Conservation (phyloP, 495 filamentous ascomycete genomes). For the Aspergillus sparsus region DNA sequence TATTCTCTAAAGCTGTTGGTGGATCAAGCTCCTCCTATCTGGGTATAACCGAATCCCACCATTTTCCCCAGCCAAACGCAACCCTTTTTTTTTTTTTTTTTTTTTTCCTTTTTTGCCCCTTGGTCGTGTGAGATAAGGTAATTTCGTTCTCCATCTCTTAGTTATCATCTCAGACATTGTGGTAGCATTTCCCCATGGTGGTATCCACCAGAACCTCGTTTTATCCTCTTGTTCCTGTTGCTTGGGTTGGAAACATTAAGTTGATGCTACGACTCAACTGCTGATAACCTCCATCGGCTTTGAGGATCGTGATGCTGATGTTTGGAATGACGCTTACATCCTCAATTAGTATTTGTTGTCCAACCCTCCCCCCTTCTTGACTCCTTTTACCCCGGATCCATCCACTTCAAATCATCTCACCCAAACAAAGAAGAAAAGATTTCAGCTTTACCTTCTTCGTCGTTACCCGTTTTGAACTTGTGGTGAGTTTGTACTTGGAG, state of each 20-base stretch:
- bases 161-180: neutral
- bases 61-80: conserved; percentile 15
- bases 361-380: conserved; percentile 7
- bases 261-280: conserved; percentile 7
- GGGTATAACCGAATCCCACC: conserved; percentile 17
- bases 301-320: neutral
- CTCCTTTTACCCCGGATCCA: conserved; percentile 20
- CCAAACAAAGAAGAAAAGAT: neutral
- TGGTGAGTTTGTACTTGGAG: neutral
- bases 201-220: conserved; percentile 13
- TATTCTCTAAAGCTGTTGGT: conserved; percentile 1
- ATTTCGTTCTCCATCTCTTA: neutral
- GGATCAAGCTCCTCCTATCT: conserved; percentile 6
- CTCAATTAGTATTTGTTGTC: conserved; percentile 14
- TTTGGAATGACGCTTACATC: conserved; percentile 3
- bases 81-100: conserved; percentile 13
- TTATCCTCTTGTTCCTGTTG: conserved; percentile 1
- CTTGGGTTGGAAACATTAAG: conserved; percentile 7
- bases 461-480: neutral
- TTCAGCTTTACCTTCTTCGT: neutral
- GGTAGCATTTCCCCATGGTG: conserved; percentile 12
- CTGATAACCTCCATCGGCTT: conserved; percentile 3
- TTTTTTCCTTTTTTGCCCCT: neutral
- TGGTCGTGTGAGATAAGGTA: conserved; percentile 14
- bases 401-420: neutral